phyloP scores from a whole-genome alignment of 208 protist species.

The Crithidia expoeki region DNA sequence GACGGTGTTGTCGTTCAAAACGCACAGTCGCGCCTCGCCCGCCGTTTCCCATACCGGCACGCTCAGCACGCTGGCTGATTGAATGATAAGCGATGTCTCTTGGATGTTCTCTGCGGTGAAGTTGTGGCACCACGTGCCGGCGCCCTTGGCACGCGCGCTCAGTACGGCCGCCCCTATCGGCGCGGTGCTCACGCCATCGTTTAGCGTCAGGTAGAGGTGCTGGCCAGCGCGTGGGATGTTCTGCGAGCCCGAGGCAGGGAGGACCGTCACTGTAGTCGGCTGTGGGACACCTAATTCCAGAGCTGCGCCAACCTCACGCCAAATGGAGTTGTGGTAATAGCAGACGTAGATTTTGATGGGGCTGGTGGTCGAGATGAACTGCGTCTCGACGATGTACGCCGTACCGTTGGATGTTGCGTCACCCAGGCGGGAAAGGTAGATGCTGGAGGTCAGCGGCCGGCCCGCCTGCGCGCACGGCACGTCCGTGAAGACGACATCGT shows the following conservation, averaged over 20 bases:
- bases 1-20: constrained; percentile 32
- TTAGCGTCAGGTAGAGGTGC: constrained; percentile 63
- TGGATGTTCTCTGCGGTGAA: constrained; percentile 62
- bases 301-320: constrained; percentile 63
- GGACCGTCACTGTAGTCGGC: constrained; percentile 46
- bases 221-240: constrained; percentile 73
- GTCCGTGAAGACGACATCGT: constrained; percentile 77
- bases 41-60: constrained; percentile 72
- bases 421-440: constrained; percentile 44
- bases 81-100: constrained; percentile 58
- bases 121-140: constrained; percentile 89
- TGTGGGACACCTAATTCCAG: constrained; percentile 50
- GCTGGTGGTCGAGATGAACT: constrained; percentile 48
- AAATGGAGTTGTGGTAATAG: constrained; percentile 52
- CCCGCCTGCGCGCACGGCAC: constrained; percentile 45
- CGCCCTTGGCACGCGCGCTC: constrained; percentile 39
- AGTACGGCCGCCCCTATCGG: constrained; percentile 42
- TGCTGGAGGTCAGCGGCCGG: constrained; percentile 38
- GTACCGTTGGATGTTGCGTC: constrained; percentile 41
- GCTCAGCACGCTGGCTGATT: constrained; percentile 46
- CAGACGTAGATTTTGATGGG: constrained; percentile 62
- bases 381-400: constrained; percentile 57
- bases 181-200: constrained; percentile 11
- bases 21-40: constrained; percentile 67
- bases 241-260: constrained; percentile 24